phyloP scores from a whole-genome alignment of 345 rosid species.

The Heritiera littoralis region DNA sequence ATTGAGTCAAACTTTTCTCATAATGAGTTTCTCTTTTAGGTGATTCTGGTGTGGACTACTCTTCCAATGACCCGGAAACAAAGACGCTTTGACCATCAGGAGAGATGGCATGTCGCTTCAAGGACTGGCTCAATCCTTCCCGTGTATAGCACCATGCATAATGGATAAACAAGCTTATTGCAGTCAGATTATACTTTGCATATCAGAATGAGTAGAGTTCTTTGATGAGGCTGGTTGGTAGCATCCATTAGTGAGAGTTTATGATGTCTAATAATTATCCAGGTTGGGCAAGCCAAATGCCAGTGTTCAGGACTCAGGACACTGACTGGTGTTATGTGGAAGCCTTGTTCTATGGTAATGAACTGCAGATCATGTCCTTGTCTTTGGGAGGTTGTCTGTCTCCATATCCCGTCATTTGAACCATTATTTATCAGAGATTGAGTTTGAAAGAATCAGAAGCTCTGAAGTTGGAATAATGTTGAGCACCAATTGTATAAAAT shows the following conservation, averaged over 20 bases:
- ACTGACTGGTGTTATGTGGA: not conserved
- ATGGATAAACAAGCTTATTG: slow-evolving; percentile 26
- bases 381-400: too few relatives aligned
- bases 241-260: slow-evolving; percentile 6
- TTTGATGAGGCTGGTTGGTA: not conserved
- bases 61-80: slow-evolving; percentile 30
- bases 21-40: slow-evolving; percentile 41
- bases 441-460: not conserved
- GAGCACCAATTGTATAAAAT: not conserved
- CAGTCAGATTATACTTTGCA: slow-evolving; percentile 33
- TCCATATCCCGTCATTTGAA: not conserved
- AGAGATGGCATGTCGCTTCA: slow-evolving; percentile 30
- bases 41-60: slow-evolving; percentile 61
- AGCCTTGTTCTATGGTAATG: slow-evolving; percentile 7
- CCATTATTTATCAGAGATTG: not conserved
- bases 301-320: not conserved
- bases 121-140: slow-evolving; percentile 15
- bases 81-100: slow-evolving; percentile 24
- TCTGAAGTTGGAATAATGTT: not conserved
- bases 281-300: slow-evolving; percentile 32
- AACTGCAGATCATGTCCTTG: too few relatives aligned
- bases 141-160: slow-evolving; percentile 12
- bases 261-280: slow-evolving; percentile 23
- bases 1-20: slow-evolving; percentile 6
- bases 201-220: not conserved